Evolutionary conservation across 306 rosid genomes (phyloP), one percentile per base, ranked within the genome.

Genomic region (Rubus parviflorus): DNA sequence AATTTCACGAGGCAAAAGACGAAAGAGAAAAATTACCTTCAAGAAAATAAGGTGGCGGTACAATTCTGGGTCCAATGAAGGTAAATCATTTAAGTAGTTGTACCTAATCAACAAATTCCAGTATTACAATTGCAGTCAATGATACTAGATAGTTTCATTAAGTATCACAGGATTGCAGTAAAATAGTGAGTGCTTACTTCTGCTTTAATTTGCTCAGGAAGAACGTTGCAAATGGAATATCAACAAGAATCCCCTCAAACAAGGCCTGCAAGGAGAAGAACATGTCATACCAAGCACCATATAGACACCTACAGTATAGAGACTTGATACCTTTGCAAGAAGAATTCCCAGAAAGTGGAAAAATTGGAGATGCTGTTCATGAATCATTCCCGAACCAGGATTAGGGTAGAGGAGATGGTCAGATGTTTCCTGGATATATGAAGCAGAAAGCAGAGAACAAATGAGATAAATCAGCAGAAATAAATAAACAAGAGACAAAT

Each of bases 341-440:
- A 95, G 99, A 70, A 85, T 85, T 73, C 99, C 99, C 68, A 95
- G 97, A 83, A 95, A 95, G 80, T 90, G 97, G 80, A 92, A 95
- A 88, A 92, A 95, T 72, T 92, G 99, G 78, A 92, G 97, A 88
- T 95, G 99, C 43, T 95, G 99, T 75, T 95, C 99, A 70, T 95
- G 99, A 78, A 87, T 92, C 97, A 95, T 89, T 81, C 99, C 99
- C 17, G 99, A 95, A 72, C 99, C 99, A 82, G 99, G 99, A 83
- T 92, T 95, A 70, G 99, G 99, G 81, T 90, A 95, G 58, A 92
- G 97, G 84, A 95, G 83, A 89, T 89, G 97, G 89, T 95, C 96
- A 7, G 90, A 81, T 41, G 99, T 92, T 85, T 92, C 99, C 99
- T 95, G 91, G 68, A 79, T 72, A 79, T 40, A 69, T 72, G 61